Evolutionary conservation across 441 rosid genomes (phyloP), one percentile per base, ranked within the genome.

Genomic region (Lepidium campestre): DNA sequence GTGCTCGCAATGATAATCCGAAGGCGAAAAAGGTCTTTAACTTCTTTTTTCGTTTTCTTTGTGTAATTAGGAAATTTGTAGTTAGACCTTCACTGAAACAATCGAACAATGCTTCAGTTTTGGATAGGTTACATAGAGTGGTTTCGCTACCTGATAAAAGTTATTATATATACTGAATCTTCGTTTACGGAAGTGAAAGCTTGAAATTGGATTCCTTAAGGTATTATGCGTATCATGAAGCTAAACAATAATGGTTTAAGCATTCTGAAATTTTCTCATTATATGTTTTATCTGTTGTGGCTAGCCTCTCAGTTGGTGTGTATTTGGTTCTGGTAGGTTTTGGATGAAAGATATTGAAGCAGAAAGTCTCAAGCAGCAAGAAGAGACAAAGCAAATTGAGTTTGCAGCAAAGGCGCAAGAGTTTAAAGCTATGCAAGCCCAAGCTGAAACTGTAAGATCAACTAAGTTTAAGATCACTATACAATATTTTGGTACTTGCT

Each of bases 341-440:
- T 93, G 82, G 97, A n/a, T n/a, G n/a, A n/a, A n/a, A n/a, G n/a
- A n/a, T n/a, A n/a, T n/a, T n/a, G n/a, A n/a, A n/a, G n/a, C n/a
- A n/a, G n/a, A 91, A 62, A 23, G 73, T 41, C 79, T 87, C 29
- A 87, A 87, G 85, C 82, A 77, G 73, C 85, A 81, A 79, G 99
- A 93, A 74, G 92, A 86, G 66, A 91, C 97, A 1, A 89, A 78
- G 77, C 90, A 80, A 72, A 49, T 78, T 2, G 93, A 91, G 76
- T 31, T 81, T 75, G 68, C 83, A 47, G 82, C 81, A 0, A 87
- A 85, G 80, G 81, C 80, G 47, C 88, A 90, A 37, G 96, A 89
- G 78, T 93, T 68, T 62, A 93, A 91, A 78, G 93, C 96, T 42
- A 61, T 78, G 82, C 93, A 86, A 85, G 90, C 97, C 27, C 93